Percentiles rank a stretch among this genome's conserved stretches.
phyloP scores from a whole-genome alignment of 2,329 filamentous ascomycete species.

The Leptographium wingfieldii region DNA sequence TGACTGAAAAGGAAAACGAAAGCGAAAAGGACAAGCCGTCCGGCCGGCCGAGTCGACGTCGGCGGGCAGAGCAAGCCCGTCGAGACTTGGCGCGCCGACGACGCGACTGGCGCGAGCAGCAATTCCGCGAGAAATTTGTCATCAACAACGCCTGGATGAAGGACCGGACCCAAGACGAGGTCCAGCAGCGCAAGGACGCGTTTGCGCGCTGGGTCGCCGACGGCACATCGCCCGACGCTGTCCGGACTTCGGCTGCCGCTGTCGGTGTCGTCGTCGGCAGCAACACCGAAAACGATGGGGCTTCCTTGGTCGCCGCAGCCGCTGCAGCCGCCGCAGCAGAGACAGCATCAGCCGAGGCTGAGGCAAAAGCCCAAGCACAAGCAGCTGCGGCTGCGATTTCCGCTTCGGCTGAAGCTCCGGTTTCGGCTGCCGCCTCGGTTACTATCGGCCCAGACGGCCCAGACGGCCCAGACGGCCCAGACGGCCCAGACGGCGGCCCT shows the following conservation, averaged over 20 bases:
- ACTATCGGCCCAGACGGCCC: too few species aligned
- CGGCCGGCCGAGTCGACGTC: background rate
- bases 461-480: too few species aligned
- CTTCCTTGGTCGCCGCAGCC: background rate
- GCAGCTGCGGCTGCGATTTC: too few species aligned
- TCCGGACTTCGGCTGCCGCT: background rate
- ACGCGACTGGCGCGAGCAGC: constrained; percentile 28
- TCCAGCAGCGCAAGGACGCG: constrained; percentile 60
- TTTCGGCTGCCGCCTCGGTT: too few species aligned
- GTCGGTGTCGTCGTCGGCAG: too few species aligned
- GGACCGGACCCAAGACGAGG: constrained; percentile 64
- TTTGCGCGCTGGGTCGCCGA: constrained; percentile 42
- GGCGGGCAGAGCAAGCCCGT: constrained; percentile 9
- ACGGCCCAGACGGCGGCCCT: too few species aligned
- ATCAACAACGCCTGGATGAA: constrained; percentile 72
- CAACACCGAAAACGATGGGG: background rate
- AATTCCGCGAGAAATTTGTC: constrained; percentile 65
- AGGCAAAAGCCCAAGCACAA: background rate
- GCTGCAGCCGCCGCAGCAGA: background rate
- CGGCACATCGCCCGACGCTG: constrained; percentile 17
- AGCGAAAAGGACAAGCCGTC: constrained; percentile 13
- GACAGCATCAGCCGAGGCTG: background rate
- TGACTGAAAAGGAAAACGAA: background rate
- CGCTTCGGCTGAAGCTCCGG: background rate
- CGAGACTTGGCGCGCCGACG: constrained; percentile 18